phyloP scores from a whole-genome alignment of 2,329 filamentous ascomycete genomes.

The Corinectria fuckeliana region DNA sequence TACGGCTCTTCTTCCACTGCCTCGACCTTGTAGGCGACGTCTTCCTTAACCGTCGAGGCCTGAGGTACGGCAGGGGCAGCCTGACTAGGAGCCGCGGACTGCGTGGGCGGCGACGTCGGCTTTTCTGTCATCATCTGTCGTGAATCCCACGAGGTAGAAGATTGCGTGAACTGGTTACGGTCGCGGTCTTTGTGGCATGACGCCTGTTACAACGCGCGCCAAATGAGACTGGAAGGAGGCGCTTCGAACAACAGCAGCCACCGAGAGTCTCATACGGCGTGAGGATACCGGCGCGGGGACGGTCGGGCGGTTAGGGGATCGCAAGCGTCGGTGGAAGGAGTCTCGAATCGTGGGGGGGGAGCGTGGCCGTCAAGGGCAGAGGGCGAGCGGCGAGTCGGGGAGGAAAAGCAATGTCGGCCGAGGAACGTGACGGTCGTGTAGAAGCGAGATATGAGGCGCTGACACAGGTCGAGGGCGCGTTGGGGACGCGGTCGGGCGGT shows the following conservation, averaged over 20 bases:
- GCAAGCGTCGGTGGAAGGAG: constrained; percentile 22
- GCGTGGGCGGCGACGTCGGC: constrained; percentile 59
- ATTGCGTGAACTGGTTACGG: constrained; percentile 55
- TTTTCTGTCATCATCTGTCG: constrained; percentile 69
- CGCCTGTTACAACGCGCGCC: constrained; percentile 55
- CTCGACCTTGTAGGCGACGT: constrained; percentile 56
- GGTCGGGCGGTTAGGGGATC: constrained; percentile 20
- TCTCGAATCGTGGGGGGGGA: constrained; percentile 23
- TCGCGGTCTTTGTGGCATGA: constrained; percentile 64
- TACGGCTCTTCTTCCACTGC: constrained; percentile 77
- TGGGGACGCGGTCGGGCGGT: constrained; percentile 33
- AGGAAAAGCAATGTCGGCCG: constrained; percentile 14
- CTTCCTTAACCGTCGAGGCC: constrained; percentile 46
- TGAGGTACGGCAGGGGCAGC: constrained; percentile 47
- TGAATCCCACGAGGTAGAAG: constrained; percentile 51
- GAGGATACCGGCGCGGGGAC: background rate
- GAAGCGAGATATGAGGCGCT: constrained; percentile 24
- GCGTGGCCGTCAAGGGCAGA: constrained; percentile 30
- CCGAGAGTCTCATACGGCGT: constrained; percentile 34
- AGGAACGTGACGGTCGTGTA: constrained; percentile 13
- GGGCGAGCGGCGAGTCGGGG: constrained; percentile 25
- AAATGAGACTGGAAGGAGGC: constrained; percentile 27
- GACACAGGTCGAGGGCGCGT: constrained; percentile 31
- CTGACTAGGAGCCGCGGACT: constrained; percentile 63
- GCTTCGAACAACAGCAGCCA: constrained; percentile 29